Evolutionary conservation across 2,329 filamentous ascomycete genomes (phyloP).

Genomic region (Penicillium freii): DNA sequence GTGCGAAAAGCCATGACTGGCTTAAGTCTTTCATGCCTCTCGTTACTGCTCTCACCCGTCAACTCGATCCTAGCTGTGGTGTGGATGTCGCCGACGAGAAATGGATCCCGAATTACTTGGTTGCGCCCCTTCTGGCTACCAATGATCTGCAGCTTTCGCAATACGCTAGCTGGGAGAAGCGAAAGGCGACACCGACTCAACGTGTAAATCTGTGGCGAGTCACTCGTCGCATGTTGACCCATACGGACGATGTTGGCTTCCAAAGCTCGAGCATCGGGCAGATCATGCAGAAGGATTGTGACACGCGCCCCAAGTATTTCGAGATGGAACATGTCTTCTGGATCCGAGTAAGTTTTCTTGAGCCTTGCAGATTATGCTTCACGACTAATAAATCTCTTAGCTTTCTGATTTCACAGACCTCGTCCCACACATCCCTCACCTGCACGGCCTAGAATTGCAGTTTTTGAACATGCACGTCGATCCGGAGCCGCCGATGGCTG

Average conservation of each 20-base stretch:
- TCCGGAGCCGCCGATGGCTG: constrained; percentile 34
- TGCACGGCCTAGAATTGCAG: constrained; percentile 43
- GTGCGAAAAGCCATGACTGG: constrained; percentile 44
- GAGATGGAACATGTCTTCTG: constrained; percentile 52
- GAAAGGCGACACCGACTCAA: constrained; percentile 43
- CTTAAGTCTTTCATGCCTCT: constrained; percentile 49
- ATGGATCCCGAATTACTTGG: constrained; percentile 52
- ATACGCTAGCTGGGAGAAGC: constrained; percentile 49
- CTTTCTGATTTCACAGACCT: constrained; percentile 52
- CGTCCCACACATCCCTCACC: constrained; percentile 49
- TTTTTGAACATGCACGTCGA: constrained; percentile 44
- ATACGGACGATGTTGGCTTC: constrained; percentile 40
- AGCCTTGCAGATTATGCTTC: not conserved
- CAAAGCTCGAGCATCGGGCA: constrained; percentile 40
- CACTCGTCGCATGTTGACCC: constrained; percentile 46
- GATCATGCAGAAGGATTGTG: constrained; percentile 42
- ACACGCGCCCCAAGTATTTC: constrained; percentile 49
- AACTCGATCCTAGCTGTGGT: constrained; percentile 43
- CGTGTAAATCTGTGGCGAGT: constrained; percentile 49
- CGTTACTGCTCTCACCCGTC: constrained; percentile 43
- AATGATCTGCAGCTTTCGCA: constrained; percentile 51
- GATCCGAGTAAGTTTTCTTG: constrained; percentile 44
- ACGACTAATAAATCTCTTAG: constrained; percentile 26
- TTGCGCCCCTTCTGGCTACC: constrained; percentile 49
- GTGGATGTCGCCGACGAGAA: constrained; percentile 41